Evolutionary conservation across 2,329 filamentous ascomycete species (phyloP).

Genomic region (Cladobotryum mycophilum): DNA sequence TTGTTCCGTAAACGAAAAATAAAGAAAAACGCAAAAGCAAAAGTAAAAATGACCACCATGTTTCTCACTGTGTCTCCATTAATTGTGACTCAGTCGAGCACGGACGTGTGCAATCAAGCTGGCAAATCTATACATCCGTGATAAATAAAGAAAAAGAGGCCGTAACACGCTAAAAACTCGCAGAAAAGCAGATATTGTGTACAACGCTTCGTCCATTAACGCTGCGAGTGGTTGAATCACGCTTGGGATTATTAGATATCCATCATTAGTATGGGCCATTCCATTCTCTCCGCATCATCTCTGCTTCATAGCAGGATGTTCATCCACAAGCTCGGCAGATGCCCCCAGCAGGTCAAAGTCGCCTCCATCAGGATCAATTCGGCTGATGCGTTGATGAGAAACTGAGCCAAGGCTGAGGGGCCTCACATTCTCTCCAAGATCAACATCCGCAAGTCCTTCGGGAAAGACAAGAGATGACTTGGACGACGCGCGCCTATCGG

Average conservation of each 20-base stretch:
- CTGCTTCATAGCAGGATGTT: constrained; percentile 4
- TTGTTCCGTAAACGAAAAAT: neutral
- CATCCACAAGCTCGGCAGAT: constrained; percentile 52
- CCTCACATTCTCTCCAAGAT: constrained; percentile 38
- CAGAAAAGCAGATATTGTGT: constrained; percentile 1
- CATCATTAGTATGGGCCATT: neutral
- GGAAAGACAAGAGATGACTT: constrained; percentile 44
- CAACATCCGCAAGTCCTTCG: constrained; percentile 39
- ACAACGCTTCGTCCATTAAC: neutral
- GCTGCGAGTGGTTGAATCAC: neutral
- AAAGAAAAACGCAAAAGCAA: no score
- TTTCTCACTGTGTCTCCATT: neutral
- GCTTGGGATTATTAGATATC: neutral
- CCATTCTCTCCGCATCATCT: neutral
- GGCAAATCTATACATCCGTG: constrained; percentile 4
- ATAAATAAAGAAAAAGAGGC: neutral
- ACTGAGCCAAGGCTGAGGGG: constrained; percentile 52
- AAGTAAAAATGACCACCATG: no score
- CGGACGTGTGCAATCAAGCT: neutral
- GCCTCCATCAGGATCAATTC: constrained; percentile 43
- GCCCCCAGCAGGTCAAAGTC: constrained; percentile 44
- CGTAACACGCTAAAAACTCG: constrained; percentile 4
- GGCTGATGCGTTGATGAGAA: constrained; percentile 50
- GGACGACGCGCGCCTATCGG: constrained; percentile 45
- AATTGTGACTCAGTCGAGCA: neutral